These are phyloP conservation scores for Priceomyces haplophilus DNA, from an alignment of 805 yeast species.

Conservation along the genomic window DNA sequence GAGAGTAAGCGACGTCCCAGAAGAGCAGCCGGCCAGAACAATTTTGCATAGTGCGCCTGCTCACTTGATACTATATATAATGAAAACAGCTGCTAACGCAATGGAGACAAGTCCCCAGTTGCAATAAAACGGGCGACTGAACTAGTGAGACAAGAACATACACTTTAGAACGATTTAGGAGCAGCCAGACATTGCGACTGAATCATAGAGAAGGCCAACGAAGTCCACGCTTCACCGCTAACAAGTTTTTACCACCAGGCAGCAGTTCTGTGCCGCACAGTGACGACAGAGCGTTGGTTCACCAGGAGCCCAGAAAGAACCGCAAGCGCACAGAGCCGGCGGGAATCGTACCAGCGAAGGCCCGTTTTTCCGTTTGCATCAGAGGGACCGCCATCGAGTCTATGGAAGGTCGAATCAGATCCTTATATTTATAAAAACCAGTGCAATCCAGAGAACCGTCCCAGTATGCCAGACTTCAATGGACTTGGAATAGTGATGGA, in stretches of 20 bases:
- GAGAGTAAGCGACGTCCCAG: not conserved
- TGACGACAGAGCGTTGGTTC: too few relatives aligned
- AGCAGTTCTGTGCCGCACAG: too few relatives aligned
- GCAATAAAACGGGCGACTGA: not conserved
- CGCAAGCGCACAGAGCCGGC: too few relatives aligned
- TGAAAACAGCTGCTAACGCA: not conserved
- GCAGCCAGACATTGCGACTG: not conserved
- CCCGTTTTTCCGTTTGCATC: too few relatives aligned
- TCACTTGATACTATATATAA: not conserved
- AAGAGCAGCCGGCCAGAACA: slow-evolving; percentile 1
- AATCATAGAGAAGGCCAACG: not conserved
- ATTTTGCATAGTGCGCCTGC: not conserved
- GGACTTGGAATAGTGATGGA: slow-evolving; percentile 35
- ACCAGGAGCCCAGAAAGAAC: too few relatives aligned
- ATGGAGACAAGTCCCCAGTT: not conserved
- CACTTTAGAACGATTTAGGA: not conserved
- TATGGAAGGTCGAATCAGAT: too few relatives aligned
- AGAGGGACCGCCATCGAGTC: too few relatives aligned
- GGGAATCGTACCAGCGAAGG: too few relatives aligned
- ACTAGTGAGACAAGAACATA: not conserved
- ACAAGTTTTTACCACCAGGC: too few relatives aligned
- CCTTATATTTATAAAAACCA: too few relatives aligned
- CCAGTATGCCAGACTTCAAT: slow-evolving; percentile 7
- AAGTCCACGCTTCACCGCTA: not conserved
- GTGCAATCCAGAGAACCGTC: too few relatives aligned